Percentiles rank a stretch among this genome's conserved stretches.
Conservation (phyloP, 352 stramenopile species). For the Pythium plurisporium region DNA sequence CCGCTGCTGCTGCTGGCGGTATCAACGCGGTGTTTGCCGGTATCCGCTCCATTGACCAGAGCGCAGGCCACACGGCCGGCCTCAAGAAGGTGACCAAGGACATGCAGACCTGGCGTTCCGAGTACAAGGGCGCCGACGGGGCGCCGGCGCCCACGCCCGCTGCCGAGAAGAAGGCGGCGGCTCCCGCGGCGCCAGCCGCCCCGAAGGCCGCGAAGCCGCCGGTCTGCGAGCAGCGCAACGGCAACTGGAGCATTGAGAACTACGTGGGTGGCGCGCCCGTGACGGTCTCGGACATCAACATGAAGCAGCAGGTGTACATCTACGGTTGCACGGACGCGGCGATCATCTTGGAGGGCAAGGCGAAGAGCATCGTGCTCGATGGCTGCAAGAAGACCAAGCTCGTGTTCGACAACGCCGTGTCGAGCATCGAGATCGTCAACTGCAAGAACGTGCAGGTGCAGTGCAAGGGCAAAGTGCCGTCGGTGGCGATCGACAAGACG, state of each 20-base stretch:
- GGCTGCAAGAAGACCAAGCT: slow-evolving; percentile 95
- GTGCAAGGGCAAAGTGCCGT: slow-evolving; percentile 90
- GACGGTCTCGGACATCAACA: slow-evolving; percentile 87
- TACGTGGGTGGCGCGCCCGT: slow-evolving; percentile 85
- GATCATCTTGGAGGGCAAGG: slow-evolving; percentile 96
- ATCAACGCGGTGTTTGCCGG: slow-evolving; percentile 86
- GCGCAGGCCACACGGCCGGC: slow-evolving; percentile 88
- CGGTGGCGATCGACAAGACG: slow-evolving; percentile 98
- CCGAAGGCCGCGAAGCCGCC: slow-evolving; percentile 44
- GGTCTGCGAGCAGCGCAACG: slow-evolving; percentile 87
- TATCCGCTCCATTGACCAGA: slow-evolving; percentile 86
- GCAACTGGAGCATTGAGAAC: slow-evolving; percentile 97
- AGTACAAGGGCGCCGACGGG: slow-evolving; percentile 80
- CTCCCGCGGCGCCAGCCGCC: slow-evolving; percentile 22
- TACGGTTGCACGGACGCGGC: slow-evolving; percentile 93
- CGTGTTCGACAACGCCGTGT: slow-evolving; percentile 95
- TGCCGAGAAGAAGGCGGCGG: slow-evolving; percentile 15
- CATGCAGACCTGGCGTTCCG: slow-evolving; percentile 95
- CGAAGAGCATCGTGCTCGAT: slow-evolving; percentile 96
- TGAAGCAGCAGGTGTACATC: slow-evolving; percentile 96
- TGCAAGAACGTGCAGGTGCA: slow-evolving; percentile 97
- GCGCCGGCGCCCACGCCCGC: slow-evolving; percentile 16
- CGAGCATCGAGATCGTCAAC: slow-evolving; percentile 97
- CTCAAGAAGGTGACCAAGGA: slow-evolving; percentile 96
- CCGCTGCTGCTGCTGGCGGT: slow-evolving; percentile 45